Percentiles rank a stretch among this genome's conserved stretches.
Evolutionary conservation across 176 grass and related monocot species (phyloP).

Genomic region (Pontederia crassipes): DNA sequence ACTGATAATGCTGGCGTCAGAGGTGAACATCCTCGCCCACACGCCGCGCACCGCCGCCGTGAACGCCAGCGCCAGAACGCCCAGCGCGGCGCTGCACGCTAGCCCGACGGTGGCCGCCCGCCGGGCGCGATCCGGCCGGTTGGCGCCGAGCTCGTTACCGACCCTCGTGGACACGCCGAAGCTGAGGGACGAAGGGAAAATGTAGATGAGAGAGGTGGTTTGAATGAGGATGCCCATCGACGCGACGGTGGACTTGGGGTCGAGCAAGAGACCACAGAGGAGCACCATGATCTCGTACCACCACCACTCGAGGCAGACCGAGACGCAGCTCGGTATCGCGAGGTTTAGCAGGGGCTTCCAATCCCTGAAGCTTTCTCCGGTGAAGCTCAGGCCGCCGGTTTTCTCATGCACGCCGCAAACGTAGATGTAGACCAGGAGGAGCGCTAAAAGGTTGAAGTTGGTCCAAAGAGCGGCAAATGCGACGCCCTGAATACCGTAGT

Average conservation of each 20-base stretch:
- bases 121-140: constrained; percentile 41
- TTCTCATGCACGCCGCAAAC: constrained; percentile 21
- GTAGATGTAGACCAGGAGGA: constrained; percentile 41
- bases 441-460: constrained; percentile 51
- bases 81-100: constrained; percentile 31
- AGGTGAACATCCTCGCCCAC: constrained; percentile 69
- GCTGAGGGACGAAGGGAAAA: constrained; percentile 75
- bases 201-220: constrained; percentile 88
- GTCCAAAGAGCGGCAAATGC: constrained; percentile 46
- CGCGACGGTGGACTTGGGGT: constrained; percentile 65
- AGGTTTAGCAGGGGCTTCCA: constrained; percentile 51
- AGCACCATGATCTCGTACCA: constrained; percentile 99
- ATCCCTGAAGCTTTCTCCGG: constrained; percentile 22
- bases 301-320: constrained; percentile 93
- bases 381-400: neutral
- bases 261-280: constrained; percentile 58
- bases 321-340: constrained; percentile 66
- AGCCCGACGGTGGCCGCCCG: constrained; percentile 43
- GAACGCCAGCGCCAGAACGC: constrained; percentile 39
- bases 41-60: constrained; percentile 36
- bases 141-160: constrained; percentile 67
- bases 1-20: constrained; percentile 31
- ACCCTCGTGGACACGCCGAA: constrained; percentile 78
- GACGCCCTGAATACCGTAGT: constrained; percentile 60
- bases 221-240: constrained; percentile 83